phyloP scores from a whole-genome alignment of 2,329 filamentous ascomycete genomes.

The Macrophomina tecta region DNA sequence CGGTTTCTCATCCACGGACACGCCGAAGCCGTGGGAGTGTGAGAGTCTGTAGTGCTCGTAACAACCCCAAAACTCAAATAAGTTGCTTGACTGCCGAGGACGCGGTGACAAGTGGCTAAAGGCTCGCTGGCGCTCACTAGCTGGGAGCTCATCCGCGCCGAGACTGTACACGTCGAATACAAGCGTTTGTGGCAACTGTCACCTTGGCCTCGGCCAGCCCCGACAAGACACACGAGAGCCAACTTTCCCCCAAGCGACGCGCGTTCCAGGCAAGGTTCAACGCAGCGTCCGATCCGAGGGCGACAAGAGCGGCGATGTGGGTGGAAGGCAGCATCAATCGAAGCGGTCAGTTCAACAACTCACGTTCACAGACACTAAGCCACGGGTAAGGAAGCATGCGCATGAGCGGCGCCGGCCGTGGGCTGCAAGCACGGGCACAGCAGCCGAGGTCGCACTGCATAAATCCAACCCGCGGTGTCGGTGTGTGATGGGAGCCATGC shows the following conservation, averaged over 20 bases:
- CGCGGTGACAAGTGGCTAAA: background rate
- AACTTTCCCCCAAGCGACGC: background rate
- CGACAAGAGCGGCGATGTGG: background rate
- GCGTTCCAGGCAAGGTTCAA: background rate
- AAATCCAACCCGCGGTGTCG: conserved; percentile 15
- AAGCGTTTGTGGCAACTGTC: background rate
- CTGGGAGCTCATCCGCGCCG: background rate
- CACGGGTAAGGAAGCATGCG: background rate
- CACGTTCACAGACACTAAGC: background rate
- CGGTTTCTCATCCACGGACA: too few species aligned
- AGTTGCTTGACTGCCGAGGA: too few species aligned
- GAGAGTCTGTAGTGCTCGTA: too few species aligned
- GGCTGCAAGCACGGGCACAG: background rate
- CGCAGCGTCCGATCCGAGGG: background rate
- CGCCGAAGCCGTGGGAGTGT: too few species aligned
- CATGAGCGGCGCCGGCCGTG: background rate
- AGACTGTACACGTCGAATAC: background rate
- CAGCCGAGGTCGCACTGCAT: conserved; percentile 11
- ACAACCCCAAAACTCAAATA: too few species aligned
- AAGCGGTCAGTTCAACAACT: conserved; percentile 8
- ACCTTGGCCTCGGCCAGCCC: background rate
- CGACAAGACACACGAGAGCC: background rate
- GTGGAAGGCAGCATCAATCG: background rate
- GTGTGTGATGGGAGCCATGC: background rate
- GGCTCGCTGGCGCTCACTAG: background rate